Conservation (phyloP, 2,329 filamentous ascomycete genomes). For the Nigrospora oryzae region DNA sequence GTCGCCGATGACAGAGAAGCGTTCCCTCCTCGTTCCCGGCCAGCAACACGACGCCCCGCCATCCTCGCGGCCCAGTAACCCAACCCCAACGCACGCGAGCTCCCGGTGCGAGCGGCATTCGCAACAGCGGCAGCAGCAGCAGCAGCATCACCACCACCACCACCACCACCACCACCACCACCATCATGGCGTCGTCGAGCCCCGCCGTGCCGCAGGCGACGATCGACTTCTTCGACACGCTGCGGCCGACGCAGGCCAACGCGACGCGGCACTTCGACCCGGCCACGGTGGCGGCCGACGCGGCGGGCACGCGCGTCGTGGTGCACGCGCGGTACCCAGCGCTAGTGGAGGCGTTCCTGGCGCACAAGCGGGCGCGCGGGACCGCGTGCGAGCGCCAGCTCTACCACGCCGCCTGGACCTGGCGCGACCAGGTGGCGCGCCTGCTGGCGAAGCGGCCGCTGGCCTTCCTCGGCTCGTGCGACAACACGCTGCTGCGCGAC, state of each 20-base stretch:
- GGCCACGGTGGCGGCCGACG: slow-evolving; percentile 10
- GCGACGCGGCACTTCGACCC: slow-evolving; percentile 8
- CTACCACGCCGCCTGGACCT: slow-evolving; percentile 13
- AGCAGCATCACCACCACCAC: too few species aligned
- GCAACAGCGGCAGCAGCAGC: too few species aligned
- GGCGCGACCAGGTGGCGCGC: slow-evolving; percentile 12
- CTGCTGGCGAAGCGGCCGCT: slow-evolving; percentile 16
- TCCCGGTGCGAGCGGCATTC: too few species aligned
- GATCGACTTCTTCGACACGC: neutral
- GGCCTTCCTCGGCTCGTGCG: slow-evolving; percentile 10
- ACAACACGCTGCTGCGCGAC: slow-evolving; percentile 15
- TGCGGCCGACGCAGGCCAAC: neutral
- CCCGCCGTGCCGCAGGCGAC: too few species aligned
- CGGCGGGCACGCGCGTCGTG: slow-evolving; percentile 15
- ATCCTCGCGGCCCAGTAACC: too few species aligned
- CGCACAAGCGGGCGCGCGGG: slow-evolving; percentile 16
- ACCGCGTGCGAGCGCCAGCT: slow-evolving; percentile 11
- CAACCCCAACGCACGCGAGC: too few species aligned
- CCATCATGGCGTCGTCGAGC: too few species aligned
- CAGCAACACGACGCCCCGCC: too few species aligned
- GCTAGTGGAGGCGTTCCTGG: slow-evolving; percentile 16
- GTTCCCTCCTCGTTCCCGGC: too few species aligned
- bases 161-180: too few species aligned
- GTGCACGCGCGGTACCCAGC: slow-evolving; percentile 13
- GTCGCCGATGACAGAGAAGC: too few species aligned